A percentile compares a stretch with the other conserved stretches of the same genome.
These are phyloP conservation scores for Monosporascus sp. DNA, from an alignment of 2,329 filamentous ascomycete genomes.

Conservation along the genomic window DNA sequence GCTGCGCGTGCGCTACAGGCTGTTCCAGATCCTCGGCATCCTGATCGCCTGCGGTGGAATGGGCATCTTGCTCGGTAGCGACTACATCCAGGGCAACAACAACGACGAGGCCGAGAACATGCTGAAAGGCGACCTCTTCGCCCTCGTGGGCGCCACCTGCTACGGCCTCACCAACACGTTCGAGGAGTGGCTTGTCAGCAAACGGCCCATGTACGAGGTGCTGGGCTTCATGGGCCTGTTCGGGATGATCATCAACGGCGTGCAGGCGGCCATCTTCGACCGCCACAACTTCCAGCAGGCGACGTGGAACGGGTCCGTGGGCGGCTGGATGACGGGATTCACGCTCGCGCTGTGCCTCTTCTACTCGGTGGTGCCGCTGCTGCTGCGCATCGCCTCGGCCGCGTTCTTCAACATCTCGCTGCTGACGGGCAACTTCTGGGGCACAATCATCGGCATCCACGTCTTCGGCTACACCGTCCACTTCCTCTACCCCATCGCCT, in stretches of 20 bases:
- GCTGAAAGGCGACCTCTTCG: slow-evolving; percentile 90
- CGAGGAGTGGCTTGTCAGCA: slow-evolving; percentile 90
- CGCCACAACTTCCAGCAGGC: slow-evolving; percentile 62
- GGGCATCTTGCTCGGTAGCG: slow-evolving; percentile 78
- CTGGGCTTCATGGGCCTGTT: slow-evolving; percentile 86
- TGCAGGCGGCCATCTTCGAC: slow-evolving; percentile 89
- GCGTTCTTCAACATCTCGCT: slow-evolving; percentile 97
- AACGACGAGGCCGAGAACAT: slow-evolving; percentile 62
- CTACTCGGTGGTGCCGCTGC: slow-evolving; percentile 79
- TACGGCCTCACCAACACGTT: slow-evolving; percentile 90
- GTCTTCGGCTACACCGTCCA: slow-evolving; percentile 78
- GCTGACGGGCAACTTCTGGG: slow-evolving; percentile 95
- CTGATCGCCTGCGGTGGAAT: slow-evolving; percentile 85
- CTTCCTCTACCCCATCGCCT: slow-evolving; percentile 92
- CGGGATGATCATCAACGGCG: slow-evolving; percentile 85
- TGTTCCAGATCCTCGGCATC: slow-evolving; percentile 80
- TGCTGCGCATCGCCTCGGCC: slow-evolving; percentile 84
- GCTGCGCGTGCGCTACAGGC: slow-evolving; percentile 83
- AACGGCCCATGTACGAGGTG: slow-evolving; percentile 85
- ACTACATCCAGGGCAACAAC: slow-evolving; percentile 75
- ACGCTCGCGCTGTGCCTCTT: slow-evolving; percentile 79
- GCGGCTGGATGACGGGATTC: slow-evolving; percentile 83
- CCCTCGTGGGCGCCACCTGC: slow-evolving; percentile 78
- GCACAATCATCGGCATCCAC: slow-evolving; percentile 82
- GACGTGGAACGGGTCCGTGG: slow-evolving; percentile 61